These are phyloP conservation scores for Agarophyton chilense DNA, from an alignment of 23 red algal species.

Conservation along the genomic window DNA sequence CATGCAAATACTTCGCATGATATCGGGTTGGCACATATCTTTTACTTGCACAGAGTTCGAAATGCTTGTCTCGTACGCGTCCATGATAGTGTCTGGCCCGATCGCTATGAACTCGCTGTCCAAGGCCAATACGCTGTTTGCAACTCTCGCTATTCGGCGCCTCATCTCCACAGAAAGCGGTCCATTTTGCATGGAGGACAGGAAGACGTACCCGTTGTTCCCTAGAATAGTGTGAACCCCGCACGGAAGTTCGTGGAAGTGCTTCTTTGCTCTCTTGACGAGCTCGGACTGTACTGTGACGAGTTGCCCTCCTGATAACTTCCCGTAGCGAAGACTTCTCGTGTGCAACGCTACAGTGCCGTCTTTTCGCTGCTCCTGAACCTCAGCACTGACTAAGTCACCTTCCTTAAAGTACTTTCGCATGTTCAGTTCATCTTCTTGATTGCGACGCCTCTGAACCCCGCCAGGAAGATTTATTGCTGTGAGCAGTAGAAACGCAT, in stretches of 20 bases:
- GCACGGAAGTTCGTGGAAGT: slow-evolving; percentile 68
- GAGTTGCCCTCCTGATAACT: slow-evolving; percentile 68
- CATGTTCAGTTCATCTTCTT: slow-evolving; percentile 98
- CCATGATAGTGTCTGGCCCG: slow-evolving; percentile 82
- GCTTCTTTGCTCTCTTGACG: slow-evolving; percentile 86
- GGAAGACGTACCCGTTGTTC: slow-evolving; percentile 96
- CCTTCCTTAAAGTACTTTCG: slow-evolving; percentile 82
- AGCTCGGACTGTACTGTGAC: slow-evolving; percentile 78
- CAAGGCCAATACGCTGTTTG: slow-evolving; percentile 83
- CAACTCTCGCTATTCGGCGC: slow-evolving; percentile 51
- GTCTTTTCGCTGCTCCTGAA: slow-evolving; percentile 91
- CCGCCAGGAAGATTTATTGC: slow-evolving; percentile 91
- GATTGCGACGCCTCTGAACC: slow-evolving; percentile 86
- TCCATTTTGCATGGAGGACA: slow-evolving; percentile 35
- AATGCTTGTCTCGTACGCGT: slow-evolving; percentile 41
- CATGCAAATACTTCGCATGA: slow-evolving; percentile 43
- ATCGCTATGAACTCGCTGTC: slow-evolving; percentile 83
- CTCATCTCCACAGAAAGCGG: slow-evolving; percentile 35
- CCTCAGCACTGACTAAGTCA: slow-evolving; percentile 91
- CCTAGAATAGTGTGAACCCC: slow-evolving; percentile 87
- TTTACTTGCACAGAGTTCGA: slow-evolving; percentile 26
- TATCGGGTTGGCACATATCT: slow-evolving; percentile 66
- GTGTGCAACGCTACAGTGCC: slow-evolving; percentile 92
- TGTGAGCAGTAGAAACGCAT: slow-evolving; percentile 83
- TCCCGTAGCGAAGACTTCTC: slow-evolving; percentile 78